Base-by-base conservation (phyloP, 169 alveolate genomes). In the Plasmodium yoelii region DNA sequence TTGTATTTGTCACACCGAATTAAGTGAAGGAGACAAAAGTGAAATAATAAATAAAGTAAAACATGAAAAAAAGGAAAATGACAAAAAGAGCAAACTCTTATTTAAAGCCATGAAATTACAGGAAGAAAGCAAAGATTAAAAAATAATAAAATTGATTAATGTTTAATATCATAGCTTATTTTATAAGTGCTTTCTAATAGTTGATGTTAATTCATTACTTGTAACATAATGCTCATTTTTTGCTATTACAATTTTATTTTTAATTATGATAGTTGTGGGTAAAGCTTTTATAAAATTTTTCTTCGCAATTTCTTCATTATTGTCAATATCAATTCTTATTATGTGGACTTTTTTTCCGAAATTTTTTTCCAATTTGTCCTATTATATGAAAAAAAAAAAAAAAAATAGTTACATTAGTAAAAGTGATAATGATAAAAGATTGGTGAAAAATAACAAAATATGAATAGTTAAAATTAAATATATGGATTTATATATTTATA, bases 71-170 rank as follows among this genome's bases (percentile, higher is more conserved):
- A 80, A 80, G 1, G 90, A 80, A 65, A 80, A 80, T 80, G 90
- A 80, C 26, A 80, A 80, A 80, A 80, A 67, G 68, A 80, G 68
- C 55, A 80, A 80, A 56, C 80, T 80, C 28, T 39, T 80, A 60
- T 80, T 80, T 65, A 80, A 80, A 61, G 90, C 68, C 46, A 80
- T 80, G 90, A 80, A 80, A 28, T 34, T 80, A 26, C 90, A 80
- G 22, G 82, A 77, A 13, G 82, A 67, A 9, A 80, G 49, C 55
- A 67, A 60, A 22, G 22, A 44, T 46, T 59, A 57, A 39, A 60
- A 51, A 71, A 53, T 10, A 71, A 71, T 26, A 24, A 51, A 26
- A 26, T 64, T 5, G n/a, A 15, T 19, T 24, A 28, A 46, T 56
- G 5, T 0, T 0, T 34, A 51, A 68, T 6, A n/a, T 12, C 5